phyloP scores from a whole-genome alignment of 768 basidiomycete species.

The Clavaria fumosa region DNA sequence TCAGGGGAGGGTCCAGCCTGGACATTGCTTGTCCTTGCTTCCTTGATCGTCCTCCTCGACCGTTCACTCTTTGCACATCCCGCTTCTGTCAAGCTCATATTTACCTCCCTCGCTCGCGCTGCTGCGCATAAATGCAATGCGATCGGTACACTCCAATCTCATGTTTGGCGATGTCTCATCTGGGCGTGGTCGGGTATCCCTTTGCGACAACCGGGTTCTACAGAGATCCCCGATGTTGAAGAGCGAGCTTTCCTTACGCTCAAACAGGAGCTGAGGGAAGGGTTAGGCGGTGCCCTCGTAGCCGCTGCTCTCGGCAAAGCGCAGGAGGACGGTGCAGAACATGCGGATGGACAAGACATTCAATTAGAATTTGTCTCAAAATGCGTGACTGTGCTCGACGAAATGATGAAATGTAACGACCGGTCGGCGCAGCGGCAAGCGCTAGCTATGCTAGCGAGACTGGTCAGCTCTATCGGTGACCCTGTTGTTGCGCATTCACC shows the following conservation, averaged over 20 bases:
- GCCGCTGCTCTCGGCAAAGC: constrained; percentile 20
- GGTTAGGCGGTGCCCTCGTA: constrained; percentile 29
- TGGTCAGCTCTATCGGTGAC: constrained; percentile 20
- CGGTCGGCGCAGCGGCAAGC: constrained; percentile 19
- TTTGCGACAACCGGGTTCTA: not conserved
- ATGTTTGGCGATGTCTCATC: constrained; percentile 38
- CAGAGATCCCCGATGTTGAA: constrained; percentile 7
- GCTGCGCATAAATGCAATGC: constrained; percentile 18
- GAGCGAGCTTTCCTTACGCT: constrained; percentile 28
- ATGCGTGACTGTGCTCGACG: constrained; percentile 22
- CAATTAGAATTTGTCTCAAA: constrained; percentile 16
- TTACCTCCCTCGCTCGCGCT: constrained; percentile 20
- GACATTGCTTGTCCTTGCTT: constrained; percentile 29
- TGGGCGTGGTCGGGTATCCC: constrained; percentile 38
- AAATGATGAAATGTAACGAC: constrained; percentile 21
- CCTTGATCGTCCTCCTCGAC: constrained; percentile 33
- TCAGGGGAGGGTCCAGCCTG: constrained; percentile 23
- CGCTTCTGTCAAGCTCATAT: constrained; percentile 22
- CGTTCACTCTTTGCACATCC: constrained; percentile 26
- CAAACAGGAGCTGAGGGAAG: constrained; percentile 30
- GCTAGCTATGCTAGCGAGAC: constrained; percentile 20
- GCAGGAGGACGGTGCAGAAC: constrained; percentile 7
- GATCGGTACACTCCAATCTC: constrained; percentile 25
- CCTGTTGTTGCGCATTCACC: constrained; percentile 5
- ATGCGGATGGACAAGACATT: not conserved